Base-by-base conservation (phyloP, 2,329 filamentous ascomycete species). In the Claviceps spartinae region DNA sequence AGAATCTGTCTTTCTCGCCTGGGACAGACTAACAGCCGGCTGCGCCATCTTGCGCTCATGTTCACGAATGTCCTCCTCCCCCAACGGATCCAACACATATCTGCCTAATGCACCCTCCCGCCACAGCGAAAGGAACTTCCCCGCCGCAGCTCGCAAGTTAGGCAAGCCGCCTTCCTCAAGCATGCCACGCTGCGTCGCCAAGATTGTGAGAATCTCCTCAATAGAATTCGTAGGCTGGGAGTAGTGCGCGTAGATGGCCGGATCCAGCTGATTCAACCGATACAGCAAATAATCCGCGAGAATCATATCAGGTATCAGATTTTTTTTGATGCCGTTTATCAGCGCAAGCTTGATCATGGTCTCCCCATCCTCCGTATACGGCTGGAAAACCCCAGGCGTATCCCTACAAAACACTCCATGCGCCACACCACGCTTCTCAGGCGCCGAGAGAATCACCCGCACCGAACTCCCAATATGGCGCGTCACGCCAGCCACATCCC, bases 291-390 rank as follows among this genome's bases (percentile, higher is more conserved):
- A 98, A 64, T 98, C 93, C 37, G 86, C 90, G 11, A 97, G 69
- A 24, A 86, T 86, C 54, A 86, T 79, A 16, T 83, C 77, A 1
- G 84, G 77, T 50, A 98, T 83, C 40, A 97, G 77, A 0, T 85
- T 86, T 65, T 95, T 88, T 66, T 95, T 95, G 51, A 98, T 88
- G 65, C 85, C 87, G 20, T 91, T 88, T 49, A 88, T 89, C 1
- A 97, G 78, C 2, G 90, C 85, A n/a, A 98, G 78, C 68, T 95
- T 97, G 56, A 98, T 74, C 93, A 98, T 98, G 46, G 83, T 81
- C 64, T 93, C 85, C 16, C 86, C 78, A 61, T 94, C 81, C 0
- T 84, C 78, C 30, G 97, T 85, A 65, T 95, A 95, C 0, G 93
- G 93, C 54, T 96, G 81, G 67, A 97, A 98, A 8, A 98, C 90